Evolutionary conservation across 805 yeast genomes (phyloP), one percentile per base, ranked within the genome.

Genomic region (Huiozyma naganishii): DNA sequence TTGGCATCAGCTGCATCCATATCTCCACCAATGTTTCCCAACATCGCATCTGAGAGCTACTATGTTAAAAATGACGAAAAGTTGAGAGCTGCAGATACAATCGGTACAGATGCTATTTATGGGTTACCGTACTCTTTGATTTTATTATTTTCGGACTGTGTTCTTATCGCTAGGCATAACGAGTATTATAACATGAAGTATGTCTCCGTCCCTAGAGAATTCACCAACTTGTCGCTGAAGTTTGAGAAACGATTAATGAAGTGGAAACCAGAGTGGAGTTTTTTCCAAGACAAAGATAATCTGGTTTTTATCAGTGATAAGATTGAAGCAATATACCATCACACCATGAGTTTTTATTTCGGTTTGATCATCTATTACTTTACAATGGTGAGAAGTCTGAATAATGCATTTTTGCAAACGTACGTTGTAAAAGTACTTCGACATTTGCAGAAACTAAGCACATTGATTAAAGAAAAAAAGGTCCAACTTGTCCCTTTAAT

Each of bases 41-140:
- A 67, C 48, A 66, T 62, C 40, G 68, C 67, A 27, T 67, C 54
- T 48, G 67, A 29, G 57, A 68, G 58, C 58, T 71, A 57, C 42
- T 53, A 48, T 40, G n/a, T 11, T 7, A 36, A 66, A 60, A 43
- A 63, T 59, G 33, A 30, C n/a, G 32, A 61, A 47, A 11, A 38
- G 11, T 12, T 27, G 11, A 6, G 71, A 33, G 74, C 74, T 45
- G 77, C 74, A 53, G 76, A 76, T 48, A 69, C 74, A 42, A 70
- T 81, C 48, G 79, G 88, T 7, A 80, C 89, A 1, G 94, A 83
- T 59, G 84, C 89, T 0, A 67, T 86, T 41, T 86, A 84, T 58
- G 95, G 95, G 0, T 66, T 87, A 44, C 95, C 95, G 6, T 85
- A 83, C 54, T 82, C 95, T 2, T 66, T 87, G 37, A 80, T 85